Evolutionary conservation across 1,284 basidiomycete genomes (phyloP).

Genomic region (Butyriboletus regius): DNA sequence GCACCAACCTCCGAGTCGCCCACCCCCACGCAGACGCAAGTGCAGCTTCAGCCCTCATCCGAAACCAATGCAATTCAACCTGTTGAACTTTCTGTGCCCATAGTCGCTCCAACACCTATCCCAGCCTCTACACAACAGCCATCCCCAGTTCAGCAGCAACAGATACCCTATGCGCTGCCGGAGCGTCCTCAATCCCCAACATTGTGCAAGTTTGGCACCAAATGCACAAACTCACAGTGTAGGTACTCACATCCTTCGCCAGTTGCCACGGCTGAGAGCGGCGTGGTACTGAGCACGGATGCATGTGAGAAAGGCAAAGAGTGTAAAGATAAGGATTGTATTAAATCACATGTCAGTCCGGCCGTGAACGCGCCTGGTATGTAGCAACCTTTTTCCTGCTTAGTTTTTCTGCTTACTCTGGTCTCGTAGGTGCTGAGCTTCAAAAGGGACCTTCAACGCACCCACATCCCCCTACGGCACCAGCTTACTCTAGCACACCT

Average conservation of each 20-base stretch:
- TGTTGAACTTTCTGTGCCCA: conserved; percentile 32
- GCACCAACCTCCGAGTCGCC: conserved; percentile 24
- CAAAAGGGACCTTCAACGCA: conserved; percentile 34
- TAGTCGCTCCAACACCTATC: conserved; percentile 31
- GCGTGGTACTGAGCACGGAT: conserved; percentile 87
- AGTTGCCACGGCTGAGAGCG: conserved; percentile 82
- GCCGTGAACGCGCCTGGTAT: conserved; percentile 62
- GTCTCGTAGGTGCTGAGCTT: conserved; percentile 36
- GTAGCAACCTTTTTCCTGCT: conserved; percentile 15
- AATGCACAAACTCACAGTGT: conserved; percentile 82
- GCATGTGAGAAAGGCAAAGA: conserved; percentile 76
- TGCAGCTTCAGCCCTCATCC: conserved; percentile 21
- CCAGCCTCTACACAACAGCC: conserved; percentile 27
- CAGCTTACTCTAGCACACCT: conserved; percentile 28
- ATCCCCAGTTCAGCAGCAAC: conserved; percentile 31
- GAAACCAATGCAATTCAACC: conserved; percentile 27
- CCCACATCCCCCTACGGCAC: conserved; percentile 15
- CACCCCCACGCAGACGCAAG: conserved; percentile 14
- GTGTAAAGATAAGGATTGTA: conserved; percentile 86
- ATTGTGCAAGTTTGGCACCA: conserved; percentile 82
- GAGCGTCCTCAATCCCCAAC: conserved; percentile 75
- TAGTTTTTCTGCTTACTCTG: conserved; percentile 1
- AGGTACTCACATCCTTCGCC: conserved; percentile 87
- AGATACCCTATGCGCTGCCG: conserved; percentile 51
- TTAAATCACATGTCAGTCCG: conserved; percentile 81